Conservation (phyloP, 2,329 filamentous ascomycete species). For the Mycosphaerelloides madeirae region DNA sequence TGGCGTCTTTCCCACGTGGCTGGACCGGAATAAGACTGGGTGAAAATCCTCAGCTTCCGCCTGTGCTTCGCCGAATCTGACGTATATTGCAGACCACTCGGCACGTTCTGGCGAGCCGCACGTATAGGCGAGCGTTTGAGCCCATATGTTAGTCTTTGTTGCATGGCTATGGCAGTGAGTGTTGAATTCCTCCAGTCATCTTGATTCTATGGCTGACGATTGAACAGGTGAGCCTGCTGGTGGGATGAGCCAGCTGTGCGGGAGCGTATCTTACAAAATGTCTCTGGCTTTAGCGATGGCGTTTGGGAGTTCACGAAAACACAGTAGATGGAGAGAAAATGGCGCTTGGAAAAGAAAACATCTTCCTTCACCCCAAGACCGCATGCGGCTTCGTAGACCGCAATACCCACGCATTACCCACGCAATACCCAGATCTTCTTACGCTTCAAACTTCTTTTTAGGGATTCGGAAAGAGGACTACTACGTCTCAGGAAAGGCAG, state of each 20-base stretch:
- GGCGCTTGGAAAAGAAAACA: background rate
- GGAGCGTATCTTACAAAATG: background rate
- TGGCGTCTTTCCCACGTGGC: slow-evolving; percentile 78
- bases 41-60: slow-evolving; percentile 34
- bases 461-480: too few species aligned
- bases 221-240: background rate
- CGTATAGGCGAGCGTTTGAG: slow-evolving; percentile 88
- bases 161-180: slow-evolving; percentile 85
- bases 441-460: too few species aligned
- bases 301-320: too few species aligned
- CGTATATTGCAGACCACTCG: slow-evolving; percentile 41
- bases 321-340: too few species aligned
- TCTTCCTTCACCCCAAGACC: too few species aligned
- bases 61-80: background rate
- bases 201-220: too few species aligned
- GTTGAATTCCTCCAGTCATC: background rate
- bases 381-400: too few species aligned
- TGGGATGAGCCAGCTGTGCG: background rate
- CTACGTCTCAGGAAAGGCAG: too few species aligned
- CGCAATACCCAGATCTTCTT: too few species aligned
- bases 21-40: slow-evolving; percentile 92
- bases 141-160: slow-evolving; percentile 92
- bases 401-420: too few species aligned
- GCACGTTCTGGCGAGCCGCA: slow-evolving; percentile 94
- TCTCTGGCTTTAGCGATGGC: too few species aligned